Base-by-base conservation (phyloP, 352 stramenopile genomes). In the Globisporangium radiosum region DNA sequence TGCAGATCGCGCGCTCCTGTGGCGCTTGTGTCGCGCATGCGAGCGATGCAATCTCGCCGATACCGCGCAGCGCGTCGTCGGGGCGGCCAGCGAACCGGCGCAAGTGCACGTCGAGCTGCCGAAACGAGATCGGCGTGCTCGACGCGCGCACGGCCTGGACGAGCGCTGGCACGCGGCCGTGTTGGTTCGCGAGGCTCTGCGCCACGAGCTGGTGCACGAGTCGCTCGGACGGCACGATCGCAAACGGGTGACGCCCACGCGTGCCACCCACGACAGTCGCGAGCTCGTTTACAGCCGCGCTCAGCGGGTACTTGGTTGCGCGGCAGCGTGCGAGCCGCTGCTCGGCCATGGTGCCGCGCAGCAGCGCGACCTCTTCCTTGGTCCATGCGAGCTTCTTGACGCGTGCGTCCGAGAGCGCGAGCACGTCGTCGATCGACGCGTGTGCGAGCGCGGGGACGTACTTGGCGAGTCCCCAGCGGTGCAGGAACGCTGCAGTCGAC, bases 101-200 rank as follows among this genome's bases (percentile, higher is more conserved):
- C 52, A 92, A 57, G 52, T 92, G 78, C 76, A 82, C 81, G 39
- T 94, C 78, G 38, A 94, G 60, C 57, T 91, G 81, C 2, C 80
- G 78, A 60, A 79, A 87, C 45, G 84, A 82, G 38, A 94, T 77
- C 1, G 78, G 76, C 11, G 81, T 87, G 2, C 57, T 69, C 17
- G 82, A 88, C n/a, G 62, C 58, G 19, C 56, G 56, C 14, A 92
- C 59, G 1, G 75, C 80, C 15, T 70, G 66, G 7, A 88, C 69
- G 43, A 94, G 64, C 1, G 68, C 72, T 17, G 72, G 58, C 11
- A 86, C 73, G 9, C 81, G 72, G 2, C 81, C 81, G 48, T 92
- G 84, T 11, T 94, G 84, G 56, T 89, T 90, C 0, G 84, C 78
- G 2, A 87, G 79, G 56, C 76, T 81, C 59, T 87, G 69, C 0